Evolutionary conservation across 2,329 filamentous ascomycete species (phyloP), one percentile per base, ranked within the genome.

Genomic region (Aspergillus transmontanensis): DNA sequence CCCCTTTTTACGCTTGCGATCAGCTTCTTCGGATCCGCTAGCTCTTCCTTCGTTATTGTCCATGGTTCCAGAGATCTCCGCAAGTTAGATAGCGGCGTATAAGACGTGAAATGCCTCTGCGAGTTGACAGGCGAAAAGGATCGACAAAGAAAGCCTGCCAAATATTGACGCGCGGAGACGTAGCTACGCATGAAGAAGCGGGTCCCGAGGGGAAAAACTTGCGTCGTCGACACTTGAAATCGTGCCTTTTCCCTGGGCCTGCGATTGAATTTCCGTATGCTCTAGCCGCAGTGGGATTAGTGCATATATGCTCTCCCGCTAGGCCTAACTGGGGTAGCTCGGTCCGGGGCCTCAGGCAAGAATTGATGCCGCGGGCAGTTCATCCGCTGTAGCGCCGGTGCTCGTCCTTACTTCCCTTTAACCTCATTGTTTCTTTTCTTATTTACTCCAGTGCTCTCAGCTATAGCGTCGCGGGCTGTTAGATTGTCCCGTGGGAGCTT

Each of bases 1-100:
- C 76, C 83, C 83, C 75, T 86, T 89, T 85, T 87, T 88, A 84
- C 82, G 80, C 75, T 78, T 74, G 69, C 75, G 73, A 75, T 74
- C 73, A 71, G 72, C 66, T 69, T 70, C 66, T 64, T 65, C 70
- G 57, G 63, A 58, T 71, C 70, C 67, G 34, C 75, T 73, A 70
- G 64, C 64, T 73, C 70, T 62, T 68, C 68, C 69, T 64, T 68
- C 73, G 73, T 76, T 71, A 70, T 73, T 72, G 69, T 75, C 74
- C 77, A 76, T 75, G 67, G 69, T 65, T 64, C 61, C 51, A 36
- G 23, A 10, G 34, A 26, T 36, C 39, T 43, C 55, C 39, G 12
- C 14, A 30, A 39, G 11, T 43, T 16, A 45, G 26, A 39, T 28
- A 30, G 36, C 28, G 21, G 58, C 10, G 50, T n/a, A 39, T 55